phyloP scores from a whole-genome alignment of 2,329 filamentous ascomycete genomes.

The Stylonectria norvegica region DNA sequence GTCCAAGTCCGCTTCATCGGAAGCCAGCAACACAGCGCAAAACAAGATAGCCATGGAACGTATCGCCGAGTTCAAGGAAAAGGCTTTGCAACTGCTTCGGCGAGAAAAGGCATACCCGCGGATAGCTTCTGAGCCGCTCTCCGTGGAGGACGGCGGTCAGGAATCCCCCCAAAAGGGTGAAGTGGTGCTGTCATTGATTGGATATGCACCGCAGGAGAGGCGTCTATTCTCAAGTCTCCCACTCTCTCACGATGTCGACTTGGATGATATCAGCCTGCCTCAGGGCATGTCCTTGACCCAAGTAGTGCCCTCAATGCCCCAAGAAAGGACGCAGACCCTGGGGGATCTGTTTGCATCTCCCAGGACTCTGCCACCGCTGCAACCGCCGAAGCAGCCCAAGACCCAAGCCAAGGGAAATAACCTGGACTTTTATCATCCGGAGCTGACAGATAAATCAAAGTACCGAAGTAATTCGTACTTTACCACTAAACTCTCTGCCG shows the following conservation, averaged over 20 bases:
- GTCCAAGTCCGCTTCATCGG: conserved; percentile 36
- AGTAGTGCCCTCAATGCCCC: conserved; percentile 32
- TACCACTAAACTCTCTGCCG: conserved; percentile 61
- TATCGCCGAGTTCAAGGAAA: conserved; percentile 57
- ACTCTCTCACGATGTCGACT: conserved; percentile 27
- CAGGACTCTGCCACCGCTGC: conserved; percentile 59
- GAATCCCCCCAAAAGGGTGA: conserved; percentile 43
- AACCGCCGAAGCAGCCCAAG: conserved; percentile 70
- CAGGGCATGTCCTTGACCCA: conserved; percentile 60
- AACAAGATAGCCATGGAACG: conserved; percentile 40
- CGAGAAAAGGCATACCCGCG: conserved; percentile 56
- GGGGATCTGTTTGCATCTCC: conserved; percentile 73
- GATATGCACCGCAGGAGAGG: conserved; percentile 68
- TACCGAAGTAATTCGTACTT: conserved; percentile 60
- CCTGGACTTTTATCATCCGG: conserved; percentile 53
- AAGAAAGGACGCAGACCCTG: conserved; percentile 59
- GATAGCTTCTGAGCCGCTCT: conserved; percentile 36
- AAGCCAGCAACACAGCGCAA: conserved; percentile 25
- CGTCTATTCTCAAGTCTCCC: conserved; percentile 84
- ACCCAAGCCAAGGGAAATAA: conserved; percentile 61
- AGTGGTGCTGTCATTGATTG: conserved; percentile 71
- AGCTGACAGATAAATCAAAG: conserved; percentile 52
- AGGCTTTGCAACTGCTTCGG: conserved; percentile 59
- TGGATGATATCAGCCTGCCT: conserved; percentile 56
- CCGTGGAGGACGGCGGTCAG: conserved; percentile 40